Evolutionary conservation across 140 eudicot species (phyloP).

Genomic region (Bidens hawaiensis): DNA sequence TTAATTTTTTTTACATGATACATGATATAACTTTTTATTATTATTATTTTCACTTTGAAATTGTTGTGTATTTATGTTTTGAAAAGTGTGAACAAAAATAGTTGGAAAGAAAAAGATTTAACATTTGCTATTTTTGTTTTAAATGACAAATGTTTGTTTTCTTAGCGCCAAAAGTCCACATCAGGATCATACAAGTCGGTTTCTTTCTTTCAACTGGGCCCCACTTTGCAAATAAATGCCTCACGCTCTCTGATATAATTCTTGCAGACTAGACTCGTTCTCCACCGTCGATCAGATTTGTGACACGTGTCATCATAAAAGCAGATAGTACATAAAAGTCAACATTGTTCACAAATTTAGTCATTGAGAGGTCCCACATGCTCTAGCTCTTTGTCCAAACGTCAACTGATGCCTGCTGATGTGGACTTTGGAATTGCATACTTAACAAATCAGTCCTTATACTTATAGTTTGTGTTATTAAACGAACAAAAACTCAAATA

Average conservation of each 20-base stretch:
- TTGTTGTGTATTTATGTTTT: background rate
- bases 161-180: slow-evolving; percentile 19
- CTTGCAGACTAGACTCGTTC: no score
- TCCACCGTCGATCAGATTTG: background rate
- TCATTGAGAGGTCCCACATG: slow-evolving; percentile 25
- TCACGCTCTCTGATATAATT: no score
- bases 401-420: background rate
- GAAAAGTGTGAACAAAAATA: background rate
- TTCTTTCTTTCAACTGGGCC: slow-evolving; percentile 1
- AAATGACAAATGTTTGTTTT: slow-evolving; percentile 12
- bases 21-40: background rate
- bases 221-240: background rate
- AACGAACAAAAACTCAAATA: background rate
- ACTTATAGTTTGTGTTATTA: background rate
- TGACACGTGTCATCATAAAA: slow-evolving; percentile 5
- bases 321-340: slow-evolving; percentile 17
- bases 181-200: slow-evolving; percentile 19
- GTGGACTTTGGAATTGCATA: no score
- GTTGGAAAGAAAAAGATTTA: background rate
- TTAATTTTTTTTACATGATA: background rate
- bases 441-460: background rate
- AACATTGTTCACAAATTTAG: slow-evolving; percentile 11
- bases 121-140: slow-evolving; percentile 5
- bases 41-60: no score
- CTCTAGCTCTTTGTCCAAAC: background rate